Evolutionary conservation across 768 basidiomycete genomes (phyloP).

Genomic region (Termitomyces sp.): DNA sequence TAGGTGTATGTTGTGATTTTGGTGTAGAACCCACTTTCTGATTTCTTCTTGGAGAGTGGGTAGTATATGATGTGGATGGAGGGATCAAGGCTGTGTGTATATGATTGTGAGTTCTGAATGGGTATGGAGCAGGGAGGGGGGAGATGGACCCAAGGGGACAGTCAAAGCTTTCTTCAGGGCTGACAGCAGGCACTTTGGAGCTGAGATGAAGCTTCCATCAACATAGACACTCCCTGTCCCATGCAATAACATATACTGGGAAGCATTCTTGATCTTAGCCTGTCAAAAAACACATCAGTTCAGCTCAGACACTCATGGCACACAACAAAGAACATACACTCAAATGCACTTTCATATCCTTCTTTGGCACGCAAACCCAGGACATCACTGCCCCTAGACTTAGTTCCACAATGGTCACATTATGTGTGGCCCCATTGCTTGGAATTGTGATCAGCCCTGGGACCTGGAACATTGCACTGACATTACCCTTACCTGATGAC

Average conservation of each 20-base stretch:
- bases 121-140: no score
- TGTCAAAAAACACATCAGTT: not conserved
- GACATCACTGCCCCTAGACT: conserved; percentile 16
- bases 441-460: conserved; percentile 25
- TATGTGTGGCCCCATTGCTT: conserved; percentile 23
- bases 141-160: conserved; percentile 26
- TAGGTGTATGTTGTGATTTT: conserved; percentile 20
- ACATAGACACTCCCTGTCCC: conserved; percentile 27
- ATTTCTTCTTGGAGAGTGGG: conserved; percentile 20
- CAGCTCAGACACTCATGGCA: no score
- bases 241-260: conserved; percentile 22
- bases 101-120: not conserved
- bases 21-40: conserved; percentile 23
- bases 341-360: conserved; percentile 22
- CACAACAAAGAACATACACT: conserved; percentile 14
- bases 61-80: conserved; percentile 26
- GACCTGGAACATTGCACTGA: conserved; percentile 25
- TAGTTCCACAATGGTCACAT: conserved; percentile 23
- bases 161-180: conserved; percentile 28
- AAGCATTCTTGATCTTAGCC: conserved; percentile 27
- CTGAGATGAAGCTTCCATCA: conserved; percentile 28
- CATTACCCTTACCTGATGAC: conserved; percentile 10
- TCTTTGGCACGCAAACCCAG: conserved; percentile 26
- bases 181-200: conserved; percentile 22
- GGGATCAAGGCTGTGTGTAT: conserved; percentile 20